phyloP scores from a whole-genome alignment of 163 green algal genomes.

The Scenedesmus sp. region DNA sequence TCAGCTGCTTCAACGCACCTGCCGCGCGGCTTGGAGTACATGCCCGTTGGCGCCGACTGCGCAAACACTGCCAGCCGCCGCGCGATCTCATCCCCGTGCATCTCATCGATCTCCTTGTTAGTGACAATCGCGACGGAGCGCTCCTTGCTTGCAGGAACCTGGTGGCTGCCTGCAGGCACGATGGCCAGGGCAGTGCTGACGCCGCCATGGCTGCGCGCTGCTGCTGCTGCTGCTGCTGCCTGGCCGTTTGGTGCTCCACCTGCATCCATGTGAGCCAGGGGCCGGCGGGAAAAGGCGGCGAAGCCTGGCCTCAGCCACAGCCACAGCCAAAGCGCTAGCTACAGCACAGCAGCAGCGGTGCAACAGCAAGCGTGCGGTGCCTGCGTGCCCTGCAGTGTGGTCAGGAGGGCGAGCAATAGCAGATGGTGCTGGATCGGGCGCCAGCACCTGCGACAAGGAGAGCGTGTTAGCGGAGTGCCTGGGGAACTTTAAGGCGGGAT shows the following conservation, averaged over 20 bases:
- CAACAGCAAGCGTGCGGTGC: not conserved
- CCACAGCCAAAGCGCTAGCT: not conserved
- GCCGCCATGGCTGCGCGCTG: not conserved
- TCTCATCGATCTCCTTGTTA: conserved; percentile 48
- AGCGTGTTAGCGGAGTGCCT: not conserved
- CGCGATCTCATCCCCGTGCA: conserved; percentile 50
- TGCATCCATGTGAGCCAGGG: conserved; percentile 36
- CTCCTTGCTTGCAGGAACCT: not conserved
- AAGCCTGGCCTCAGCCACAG: not conserved
- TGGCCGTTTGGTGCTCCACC: not conserved
- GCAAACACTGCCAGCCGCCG: conserved; percentile 39
- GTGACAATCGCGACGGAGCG: not conserved
- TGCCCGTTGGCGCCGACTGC: conserved; percentile 22
- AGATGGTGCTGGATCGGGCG: not conserved
- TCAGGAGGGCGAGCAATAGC: not conserved
- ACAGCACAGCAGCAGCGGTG: conserved; percentile 9
- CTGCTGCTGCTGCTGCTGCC: conserved; percentile 6
- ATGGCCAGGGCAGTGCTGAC: conserved; percentile 1
- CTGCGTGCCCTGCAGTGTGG: not conserved
- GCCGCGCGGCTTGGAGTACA: conserved; percentile 49
- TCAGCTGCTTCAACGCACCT: not conserved
- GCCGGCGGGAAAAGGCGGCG: not conserved
- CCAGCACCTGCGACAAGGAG: not conserved
- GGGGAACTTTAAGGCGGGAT: not conserved
- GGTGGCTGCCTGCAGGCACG: not conserved